phyloP scores from a whole-genome alignment of 164 flowering plant genomes.

The Magnolia officinalis region DNA sequence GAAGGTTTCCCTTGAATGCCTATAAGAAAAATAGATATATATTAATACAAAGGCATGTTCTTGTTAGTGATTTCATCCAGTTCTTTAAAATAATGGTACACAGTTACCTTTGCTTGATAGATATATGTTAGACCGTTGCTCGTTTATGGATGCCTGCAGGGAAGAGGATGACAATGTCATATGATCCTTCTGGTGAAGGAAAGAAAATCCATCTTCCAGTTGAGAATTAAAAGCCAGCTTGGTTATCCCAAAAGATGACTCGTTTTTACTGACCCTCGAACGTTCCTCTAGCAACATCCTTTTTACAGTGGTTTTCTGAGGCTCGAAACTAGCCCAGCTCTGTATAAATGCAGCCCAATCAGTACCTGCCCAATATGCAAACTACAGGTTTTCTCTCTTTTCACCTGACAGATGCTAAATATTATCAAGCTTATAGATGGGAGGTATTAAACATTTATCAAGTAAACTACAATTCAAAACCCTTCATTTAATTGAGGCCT shows the following conservation, averaged over 20 bases:
- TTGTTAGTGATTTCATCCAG: background rate
- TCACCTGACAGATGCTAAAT: too few relatives aligned
- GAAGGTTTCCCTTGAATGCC: slow-evolving; percentile 27
- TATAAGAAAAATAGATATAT: slow-evolving; percentile 19
- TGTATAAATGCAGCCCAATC: slow-evolving; percentile 22
- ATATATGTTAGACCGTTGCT: slow-evolving; percentile 24
- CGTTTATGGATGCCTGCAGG: slow-evolving; percentile 15
- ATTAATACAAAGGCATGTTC: background rate
- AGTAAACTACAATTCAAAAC: too few relatives aligned
- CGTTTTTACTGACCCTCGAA: slow-evolving; percentile 21
- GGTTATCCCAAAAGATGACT: slow-evolving; percentile 24
- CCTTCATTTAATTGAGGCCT: too few relatives aligned
- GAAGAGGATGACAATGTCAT: slow-evolving; percentile 20
- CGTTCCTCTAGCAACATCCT: slow-evolving; percentile 53
- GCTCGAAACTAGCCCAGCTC: slow-evolving; percentile 76
- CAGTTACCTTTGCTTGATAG: slow-evolving; percentile 13
- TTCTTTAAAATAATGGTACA: background rate
- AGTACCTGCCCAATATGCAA: background rate
- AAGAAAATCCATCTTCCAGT: slow-evolving; percentile 21
- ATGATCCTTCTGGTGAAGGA: slow-evolving; percentile 13
- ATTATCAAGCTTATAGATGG: too few relatives aligned
- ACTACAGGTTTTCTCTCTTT: background rate
- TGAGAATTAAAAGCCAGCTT: slow-evolving; percentile 24
- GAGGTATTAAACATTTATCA: too few relatives aligned
- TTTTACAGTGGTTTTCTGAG: slow-evolving; percentile 78